A percentile compares a stretch with the other conserved stretches of the same genome.
phyloP scores from a whole-genome alignment of 306 rosid species.

The Parietaria judaica region DNA sequence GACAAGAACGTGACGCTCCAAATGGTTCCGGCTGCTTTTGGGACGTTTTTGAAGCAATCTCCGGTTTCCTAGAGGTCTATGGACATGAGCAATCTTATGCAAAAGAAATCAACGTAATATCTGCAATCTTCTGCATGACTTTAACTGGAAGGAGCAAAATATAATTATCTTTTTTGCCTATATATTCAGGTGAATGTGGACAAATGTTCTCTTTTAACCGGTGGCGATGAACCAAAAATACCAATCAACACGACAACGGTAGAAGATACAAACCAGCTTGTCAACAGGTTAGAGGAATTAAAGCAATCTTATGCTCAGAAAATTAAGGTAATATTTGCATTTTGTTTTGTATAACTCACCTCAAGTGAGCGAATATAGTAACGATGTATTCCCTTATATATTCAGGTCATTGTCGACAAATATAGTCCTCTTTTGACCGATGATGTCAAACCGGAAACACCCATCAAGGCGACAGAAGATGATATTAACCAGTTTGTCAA shows the following conservation, averaged over 20 bases:
- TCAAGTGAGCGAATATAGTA: background rate
- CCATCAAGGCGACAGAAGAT: no score
- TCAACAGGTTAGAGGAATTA: no score
- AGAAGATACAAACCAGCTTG: no score
- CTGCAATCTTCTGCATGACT: no score
- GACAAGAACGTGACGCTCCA: background rate
- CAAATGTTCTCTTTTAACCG: no score
- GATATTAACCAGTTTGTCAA: background rate
- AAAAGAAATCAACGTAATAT: no score
- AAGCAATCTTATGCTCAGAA: background rate
- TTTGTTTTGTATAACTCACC: background rate
- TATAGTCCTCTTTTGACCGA: background rate
- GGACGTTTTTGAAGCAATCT: conserved; percentile 4
- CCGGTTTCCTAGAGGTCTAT: background rate
- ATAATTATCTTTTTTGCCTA: no score
- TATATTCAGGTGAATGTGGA: no score
- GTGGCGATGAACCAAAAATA: conserved; percentile 1
- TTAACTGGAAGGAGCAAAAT: no score
- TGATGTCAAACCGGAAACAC: background rate
- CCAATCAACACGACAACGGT: no score
- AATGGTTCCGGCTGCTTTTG: background rate
- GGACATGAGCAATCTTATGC: no score
- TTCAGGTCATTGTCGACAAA: conserved; percentile 12
- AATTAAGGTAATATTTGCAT: conserved; percentile 18
- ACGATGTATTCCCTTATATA: background rate